Conservation (phyloP, 2,329 filamentous ascomycete species). For the Botrytis byssoidea region DNA sequence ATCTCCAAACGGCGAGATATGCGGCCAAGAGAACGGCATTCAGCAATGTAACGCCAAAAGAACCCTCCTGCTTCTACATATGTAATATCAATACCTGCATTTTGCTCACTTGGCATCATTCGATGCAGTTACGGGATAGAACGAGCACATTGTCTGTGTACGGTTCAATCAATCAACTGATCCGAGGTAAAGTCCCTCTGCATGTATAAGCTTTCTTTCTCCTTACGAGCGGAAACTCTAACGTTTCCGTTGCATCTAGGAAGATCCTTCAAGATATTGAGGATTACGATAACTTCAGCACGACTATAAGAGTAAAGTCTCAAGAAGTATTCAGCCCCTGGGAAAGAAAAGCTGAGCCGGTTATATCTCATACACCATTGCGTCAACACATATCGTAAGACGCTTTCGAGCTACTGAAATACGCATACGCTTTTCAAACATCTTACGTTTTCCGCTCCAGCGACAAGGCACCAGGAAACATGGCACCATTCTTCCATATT, state of each 20-base stretch:
- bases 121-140: background rate
- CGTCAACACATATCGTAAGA: background rate
- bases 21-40: background rate
- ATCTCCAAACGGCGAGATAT: background rate
- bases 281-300: background rate
- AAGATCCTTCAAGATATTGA: background rate
- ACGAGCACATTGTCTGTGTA: background rate
- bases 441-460: background rate
- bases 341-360: background rate
- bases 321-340: background rate
- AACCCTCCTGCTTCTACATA: background rate
- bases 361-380: background rate
- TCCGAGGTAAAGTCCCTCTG: background rate
- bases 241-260: background rate
- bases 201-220: background rate
- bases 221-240: background rate
- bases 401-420: background rate
- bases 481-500: background rate
- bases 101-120: background rate
- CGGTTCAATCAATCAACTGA: constrained; percentile 1
- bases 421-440: background rate
- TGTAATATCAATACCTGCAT: background rate
- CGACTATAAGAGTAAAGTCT: background rate
- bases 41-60: background rate
- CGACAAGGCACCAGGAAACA: background rate